Evolutionary conservation across 257 asterid genomes (phyloP), one percentile per base, ranked within the genome.

Genomic region (Oldenlandia corymbosa): DNA sequence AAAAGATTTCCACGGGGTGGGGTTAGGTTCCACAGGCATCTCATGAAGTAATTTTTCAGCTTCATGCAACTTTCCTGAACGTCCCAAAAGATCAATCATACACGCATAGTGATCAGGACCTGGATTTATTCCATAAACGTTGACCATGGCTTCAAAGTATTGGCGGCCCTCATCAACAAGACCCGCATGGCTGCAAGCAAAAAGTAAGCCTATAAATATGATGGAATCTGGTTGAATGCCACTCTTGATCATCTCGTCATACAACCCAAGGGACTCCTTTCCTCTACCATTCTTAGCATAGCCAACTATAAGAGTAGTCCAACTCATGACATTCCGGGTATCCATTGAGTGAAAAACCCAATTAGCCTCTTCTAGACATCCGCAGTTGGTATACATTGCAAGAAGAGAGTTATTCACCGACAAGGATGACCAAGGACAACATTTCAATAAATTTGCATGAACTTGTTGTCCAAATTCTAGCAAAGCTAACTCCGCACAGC

Each of bases 171-270:
- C 74, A 47, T 79, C 95, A 10, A 78, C 80, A 13, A 91, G 87
- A 45, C 98, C 95, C 1, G 88, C 79, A 55, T 88, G 98, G 75
- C 95, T 88, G 81, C 96, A 91, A 62, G 98, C 95, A 49, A 88
- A 91, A 5, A 91, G 73, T 74, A 88, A 59, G 30, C 94, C 95
- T 39, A 91, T 84, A 37, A 91, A 91, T 17, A 95, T 86, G 62
- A 91, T 70, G 73, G 66, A 83, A 70, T 91, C 98, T 4, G 96
- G 98, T 61, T 80, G 65, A 39, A 76, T 65, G 16, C 95, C 94
- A 37, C 81, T 75, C 17, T 73, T 80, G 43, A 78, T 68, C 96
- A 91, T 91, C 70, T 78, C 64, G 10, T 84, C 82, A 27, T 81
- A 86, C n/a, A 81, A 74, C 21, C 37, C 58, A 37, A 88, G 70